Base-by-base conservation (phyloP, 257 asterid species). In the Marsdenia floribunda region DNA sequence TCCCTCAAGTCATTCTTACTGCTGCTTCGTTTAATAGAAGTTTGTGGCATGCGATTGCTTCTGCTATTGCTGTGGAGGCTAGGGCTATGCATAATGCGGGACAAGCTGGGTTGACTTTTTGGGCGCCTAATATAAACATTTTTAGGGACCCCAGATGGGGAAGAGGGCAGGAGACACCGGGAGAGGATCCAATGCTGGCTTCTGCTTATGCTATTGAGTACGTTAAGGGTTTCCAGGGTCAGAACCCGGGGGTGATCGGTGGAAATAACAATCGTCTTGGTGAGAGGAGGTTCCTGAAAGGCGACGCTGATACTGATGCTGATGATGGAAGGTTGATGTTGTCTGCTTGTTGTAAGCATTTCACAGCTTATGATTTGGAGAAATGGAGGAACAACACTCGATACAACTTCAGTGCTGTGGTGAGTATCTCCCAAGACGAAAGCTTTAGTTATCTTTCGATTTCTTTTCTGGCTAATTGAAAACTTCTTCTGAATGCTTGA, bases 111-210 rank as follows among this genome's bases (percentile, higher is more conserved):
- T 71, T 94, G 85, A 93, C 97, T 6, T 93, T 81, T 76, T 93
- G 96, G 96, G 98, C 98, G 15, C 98, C 98, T 58, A 91, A 91
- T 82, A 85, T 93, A 61, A 94, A 94, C 70, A 71, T 94, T 26
- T 94, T 94, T 75, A 86, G 93, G 80, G 98, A 94, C 42, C 98
- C 97, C 24, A 90, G 98, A 77, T 94, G 98, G 98, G 98, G 97
- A 59, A 88, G 98, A 69, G 98, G 98, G 19, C 96, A 89, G 83
- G 98, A 94, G 85, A 94, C 98, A 4, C 95, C 97, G 2, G 98
- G 98, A 81, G 98, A 94, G 86, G 98, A 94, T 75, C 98, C 97
- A 4, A 78, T 89, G 92, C 85, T 90, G 52, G 79, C 81, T 10
- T 86, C 97, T 55, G 89, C 88, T 64, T 94, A 79, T 72, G 90